Percentiles rank a stretch among this genome's conserved stretches.
Conservation (phyloP, 768 basidiomycete species). For the Kwoniella sp. region DNA sequence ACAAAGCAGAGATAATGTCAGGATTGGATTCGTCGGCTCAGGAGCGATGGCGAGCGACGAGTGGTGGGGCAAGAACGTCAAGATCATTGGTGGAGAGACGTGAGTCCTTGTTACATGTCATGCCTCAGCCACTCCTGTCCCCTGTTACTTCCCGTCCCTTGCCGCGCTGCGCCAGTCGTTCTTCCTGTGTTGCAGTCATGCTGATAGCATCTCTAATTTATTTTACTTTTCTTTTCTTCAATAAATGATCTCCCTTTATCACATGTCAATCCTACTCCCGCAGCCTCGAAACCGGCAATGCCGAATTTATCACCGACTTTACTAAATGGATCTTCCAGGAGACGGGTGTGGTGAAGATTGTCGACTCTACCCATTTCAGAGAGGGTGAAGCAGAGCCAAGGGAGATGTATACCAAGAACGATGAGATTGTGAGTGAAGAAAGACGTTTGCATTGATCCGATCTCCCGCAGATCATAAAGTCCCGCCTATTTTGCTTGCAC, state of each 20-base stretch:
- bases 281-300: constrained; percentile 69
- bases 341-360: constrained; percentile 74
- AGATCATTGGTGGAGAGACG: constrained; percentile 55
- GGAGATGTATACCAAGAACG: constrained; percentile 81
- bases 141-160: constrained; percentile 6
- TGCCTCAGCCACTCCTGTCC: too few species aligned
- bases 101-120: constrained; percentile 60
- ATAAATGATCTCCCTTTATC: not conserved
- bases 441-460: too few species aligned
- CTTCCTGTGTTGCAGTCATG: too few species aligned
- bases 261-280: not conserved
- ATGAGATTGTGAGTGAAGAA: constrained; percentile 71
- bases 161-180: too few species aligned
- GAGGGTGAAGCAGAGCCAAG: constrained; percentile 66
- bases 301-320: constrained; percentile 71
- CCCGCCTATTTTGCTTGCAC: too few species aligned
- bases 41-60: constrained; percentile 77
- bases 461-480: too few species aligned
- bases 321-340: constrained; percentile 92
- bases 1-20: constrained; percentile 76
- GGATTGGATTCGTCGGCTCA: constrained; percentile 80
- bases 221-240: not conserved
- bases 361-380: constrained; percentile 68
- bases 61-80: constrained; percentile 67
- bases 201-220: too few species aligned